Percentiles rank a stretch among this genome's conserved stretches.
Conservation (phyloP, 768 basidiomycete species). For the Lepiota subincarnata region DNA sequence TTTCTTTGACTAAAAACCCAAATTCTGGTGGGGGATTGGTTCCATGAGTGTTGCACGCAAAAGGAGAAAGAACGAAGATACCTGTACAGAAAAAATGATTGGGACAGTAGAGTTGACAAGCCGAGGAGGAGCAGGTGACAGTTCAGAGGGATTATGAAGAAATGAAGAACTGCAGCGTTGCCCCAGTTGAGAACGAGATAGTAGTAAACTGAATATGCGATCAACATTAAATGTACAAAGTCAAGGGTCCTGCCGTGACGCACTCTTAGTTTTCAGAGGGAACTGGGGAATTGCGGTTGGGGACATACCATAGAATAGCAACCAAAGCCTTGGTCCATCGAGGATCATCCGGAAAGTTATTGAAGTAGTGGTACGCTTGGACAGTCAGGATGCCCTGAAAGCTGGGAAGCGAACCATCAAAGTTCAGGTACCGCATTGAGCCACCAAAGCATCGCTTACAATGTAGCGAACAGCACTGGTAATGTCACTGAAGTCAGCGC, state of each 20-base stretch:
- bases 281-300: neutral
- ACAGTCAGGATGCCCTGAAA: slow-evolving; percentile 19
- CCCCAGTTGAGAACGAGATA: slow-evolving; percentile 20
- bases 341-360: slow-evolving; percentile 16
- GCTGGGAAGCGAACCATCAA: slow-evolving; percentile 1
- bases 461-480: slow-evolving; percentile 2
- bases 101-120: slow-evolving; percentile 13
- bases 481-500: neutral
- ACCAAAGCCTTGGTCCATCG: slow-evolving; percentile 14
- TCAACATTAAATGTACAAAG: slow-evolving; percentile 15
- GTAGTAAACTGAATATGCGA: slow-evolving; percentile 17
- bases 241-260: slow-evolving; percentile 15
- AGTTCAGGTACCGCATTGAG: neutral
- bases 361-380: slow-evolving; percentile 18
- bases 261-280: neutral
- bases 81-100: slow-evolving; percentile 16
- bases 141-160: slow-evolving; percentile 9
- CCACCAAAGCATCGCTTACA: neutral
- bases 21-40: slow-evolving; percentile 5
- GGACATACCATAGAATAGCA: slow-evolving; percentile 3
- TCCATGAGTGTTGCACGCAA: neutral
- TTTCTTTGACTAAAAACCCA: slow-evolving; percentile 15
- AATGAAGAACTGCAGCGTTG: slow-evolving; percentile 2
- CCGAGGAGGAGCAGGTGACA: slow-evolving; percentile 16
- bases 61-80: neutral